Base-by-base conservation (phyloP, 148 eudicot species). In the Cornus florida region DNA sequence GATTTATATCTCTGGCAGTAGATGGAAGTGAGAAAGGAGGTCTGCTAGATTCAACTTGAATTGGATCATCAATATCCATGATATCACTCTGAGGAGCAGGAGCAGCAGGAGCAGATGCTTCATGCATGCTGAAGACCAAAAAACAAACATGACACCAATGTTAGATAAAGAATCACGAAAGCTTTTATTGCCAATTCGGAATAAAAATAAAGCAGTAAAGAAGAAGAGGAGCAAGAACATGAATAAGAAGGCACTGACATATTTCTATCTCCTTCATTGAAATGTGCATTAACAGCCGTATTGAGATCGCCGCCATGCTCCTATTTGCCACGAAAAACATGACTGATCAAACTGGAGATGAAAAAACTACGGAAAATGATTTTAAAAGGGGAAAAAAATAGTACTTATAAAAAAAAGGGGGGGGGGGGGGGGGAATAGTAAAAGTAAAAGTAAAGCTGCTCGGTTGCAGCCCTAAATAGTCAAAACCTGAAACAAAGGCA, bases 11-110 rank as follows among this genome's bases (percentile, higher is more conserved):
- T 88, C 90, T 76, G 20, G 87, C 68, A 57, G 89, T 85, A 68
- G 97, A 86, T 23, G 85, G 72, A 69, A 83, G 78, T 69, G 97
- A 83, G 43, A 84, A 71, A 23, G 90, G 82, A 57, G 88, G 88
- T 75, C 87, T 81, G 35, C 53, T 85, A 60, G 76, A 74, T 79
- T 77, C 90, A 66, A 53, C 41, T 80, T 85, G 84, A 24, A 79
- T 77, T 50, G 92, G 86, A 77, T 89, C 94, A 87, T 97, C 98
- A 77, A 97, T 80, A 59, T 94, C 98, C 99, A 97, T 94, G 65
- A 77, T 83, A 88, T 97, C 99, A 80, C 87, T 87, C 46, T 82
- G 79, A 70, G 88, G 76, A 75, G 83, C 86, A 80, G 82, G 79
- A 69, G 88, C 74, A 75, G 83, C 84, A 80, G 82, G 79, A 69